Evolutionary conservation across 1,284 basidiomycete genomes (phyloP), one percentile per base, ranked within the genome.

Genomic region (Cutaneotrichosporon daszewskae): DNA sequence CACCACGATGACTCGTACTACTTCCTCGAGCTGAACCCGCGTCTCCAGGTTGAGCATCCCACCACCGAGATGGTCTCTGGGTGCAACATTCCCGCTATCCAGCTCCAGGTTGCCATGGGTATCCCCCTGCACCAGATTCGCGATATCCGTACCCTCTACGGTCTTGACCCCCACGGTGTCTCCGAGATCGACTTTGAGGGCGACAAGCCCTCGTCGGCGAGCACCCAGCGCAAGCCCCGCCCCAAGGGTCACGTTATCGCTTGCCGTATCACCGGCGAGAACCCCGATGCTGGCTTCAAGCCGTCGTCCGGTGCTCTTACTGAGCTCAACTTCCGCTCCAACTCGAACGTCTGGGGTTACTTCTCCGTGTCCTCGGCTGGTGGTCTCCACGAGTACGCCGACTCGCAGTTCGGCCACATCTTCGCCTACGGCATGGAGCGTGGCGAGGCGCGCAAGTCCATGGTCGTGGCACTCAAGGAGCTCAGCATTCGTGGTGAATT

Each of bases 271-370:
- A 98, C 95, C 5, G 94, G 94, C 33, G 95, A 99, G 75, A 98
- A 99, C 73, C 95, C 95, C 18, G 95, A 98, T 66, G 94, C 94
- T 14, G 95, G 95, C n/a, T 99, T 99, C 81, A 98, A 98, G 74
- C 95, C 95, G 3, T 97, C 94, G 8, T 94, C 89, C 13, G 95
- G 95, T 61, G 85, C 87, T 32, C 77, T 99, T 12, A 91, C 96
- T 68, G 95, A 98, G 71, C 86, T 98, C 64, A 99, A 98, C 74
- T 99, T 99, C 84, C 85, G 95, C 43, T 97, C 92, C 27, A 95
- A 87, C 72, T 96, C 91, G 31, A 96, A 96, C 57, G 92, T 97
- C 45, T 99, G 95, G 95, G 95, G 95, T 60, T 94, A 99, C 77
- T 99, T 99, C 79, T 97, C 94, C 18, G 95, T 99, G 62, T 83